Evolutionary conservation across 176 grass and related monocot genomes (phyloP), one percentile per base, ranked within the genome.

Genomic region (Aegilops bicornis): DNA sequence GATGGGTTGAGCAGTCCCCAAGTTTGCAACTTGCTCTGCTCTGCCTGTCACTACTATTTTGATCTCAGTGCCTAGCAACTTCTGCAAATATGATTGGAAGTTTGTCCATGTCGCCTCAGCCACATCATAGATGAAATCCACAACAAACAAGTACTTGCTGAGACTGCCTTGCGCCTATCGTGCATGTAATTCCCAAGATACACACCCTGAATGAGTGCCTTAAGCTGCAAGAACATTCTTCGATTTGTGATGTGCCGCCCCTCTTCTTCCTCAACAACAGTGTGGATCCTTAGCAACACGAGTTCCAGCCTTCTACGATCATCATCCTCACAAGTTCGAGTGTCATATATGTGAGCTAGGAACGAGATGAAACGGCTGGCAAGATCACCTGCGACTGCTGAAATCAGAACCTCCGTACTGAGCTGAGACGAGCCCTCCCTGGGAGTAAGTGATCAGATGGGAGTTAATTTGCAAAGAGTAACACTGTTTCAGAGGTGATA

Each of bases 191-290:
- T 6, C 14, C 88, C 88, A 8, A 48, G 8, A n/a, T 85, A 85
- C 60, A 85, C 66, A 36, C 59, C 83, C 20, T 81, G 45, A 0
- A 25, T 69, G 15, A 89, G 83, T 32, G 29, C 52, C 69, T 61
- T 81, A 4, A 86, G 88, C 78, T 86, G 78, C 0, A 85, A 29
- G 10, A 89, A 56, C 81, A 84, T 84, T 62, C 81, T 65, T 36
- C 14, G 27, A 48, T 79, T 79, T 65, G 39, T 64, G 56, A 84
- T 72, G 40, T 27, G 6, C 17, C 76, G 42, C 5, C 66, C 56
- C 15, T 79, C 82, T 54, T 67, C 76, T 14, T 84, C 87, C 56
- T 80, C 87, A 4, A 84, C 76, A 61, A 89, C 14, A 8, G 67
- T 80, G 47, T 42, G 59, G 13, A 58, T 64, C 67, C 87, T 89